These are phyloP conservation scores for Colletotrichum lentis DNA, from an alignment of 2,329 filamentous ascomycete genomes.

Conservation along the genomic window DNA sequence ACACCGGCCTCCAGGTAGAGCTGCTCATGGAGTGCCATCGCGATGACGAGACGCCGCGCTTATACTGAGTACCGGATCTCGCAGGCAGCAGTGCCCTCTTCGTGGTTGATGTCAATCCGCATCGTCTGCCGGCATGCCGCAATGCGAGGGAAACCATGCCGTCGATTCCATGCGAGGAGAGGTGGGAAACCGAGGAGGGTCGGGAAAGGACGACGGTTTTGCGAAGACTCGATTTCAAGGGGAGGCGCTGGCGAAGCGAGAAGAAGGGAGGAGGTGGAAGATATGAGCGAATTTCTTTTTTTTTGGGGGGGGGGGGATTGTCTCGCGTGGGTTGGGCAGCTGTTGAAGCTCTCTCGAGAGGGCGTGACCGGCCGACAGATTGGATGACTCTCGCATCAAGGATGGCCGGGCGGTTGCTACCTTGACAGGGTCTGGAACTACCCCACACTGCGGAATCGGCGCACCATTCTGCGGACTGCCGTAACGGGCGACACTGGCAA, in stretches of 20 bases:
- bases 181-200: not conserved
- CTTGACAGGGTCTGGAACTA: conserved; percentile 35
- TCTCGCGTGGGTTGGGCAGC: conserved; percentile 28
- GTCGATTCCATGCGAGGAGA: conserved; percentile 48
- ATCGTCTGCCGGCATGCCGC: conserved; percentile 55
- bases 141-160: conserved; percentile 58
- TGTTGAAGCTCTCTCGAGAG: conserved; percentile 33
- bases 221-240: not conserved
- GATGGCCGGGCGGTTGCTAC: conserved; percentile 32
- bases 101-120: conserved; percentile 44
- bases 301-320: not conserved
- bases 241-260: not conserved
- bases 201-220: not conserved
- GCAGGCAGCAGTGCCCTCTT: conserved; percentile 14
- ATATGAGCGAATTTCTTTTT: conserved; percentile 32
- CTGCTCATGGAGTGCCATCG: conserved; percentile 44
- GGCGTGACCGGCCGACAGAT: conserved; percentile 26
- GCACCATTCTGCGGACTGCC: conserved; percentile 36
- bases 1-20: conserved; percentile 68
- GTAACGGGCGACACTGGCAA: conserved; percentile 33
- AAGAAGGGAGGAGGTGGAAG: not conserved
- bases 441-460: conserved; percentile 39
- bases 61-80: conserved; percentile 14
- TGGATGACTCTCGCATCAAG: conserved; percentile 36
- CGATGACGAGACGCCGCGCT: conserved; percentile 39